A percentile compares a stretch with the other conserved stretches of the same genome.
Conservation (phyloP, 306 rosid genomes). For the Lathyrus tuberosus region DNA sequence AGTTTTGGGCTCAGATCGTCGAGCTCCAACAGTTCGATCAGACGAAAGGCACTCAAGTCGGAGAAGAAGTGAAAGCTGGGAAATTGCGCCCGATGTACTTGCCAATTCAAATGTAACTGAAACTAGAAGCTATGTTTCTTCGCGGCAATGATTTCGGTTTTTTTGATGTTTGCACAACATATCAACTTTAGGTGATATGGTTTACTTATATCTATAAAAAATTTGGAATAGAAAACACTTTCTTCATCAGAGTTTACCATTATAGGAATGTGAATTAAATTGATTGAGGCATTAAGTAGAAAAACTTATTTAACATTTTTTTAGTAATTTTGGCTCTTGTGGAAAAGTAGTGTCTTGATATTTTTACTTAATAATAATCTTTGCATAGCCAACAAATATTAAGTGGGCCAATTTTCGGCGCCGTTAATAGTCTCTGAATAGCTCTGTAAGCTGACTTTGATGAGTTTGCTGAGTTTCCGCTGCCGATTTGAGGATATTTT, state of each 20-base stretch:
- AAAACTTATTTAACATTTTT: slow-evolving; percentile 37
- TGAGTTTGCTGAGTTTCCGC: too few relatives aligned
- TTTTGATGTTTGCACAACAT: slow-evolving; percentile 42
- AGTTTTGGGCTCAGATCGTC: slow-evolving; percentile 71
- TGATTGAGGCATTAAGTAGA: slow-evolving; percentile 42
- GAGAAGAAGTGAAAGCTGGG: slow-evolving; percentile 86
- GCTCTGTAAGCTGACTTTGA: too few relatives aligned
- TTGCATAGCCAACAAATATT: too few relatives aligned
- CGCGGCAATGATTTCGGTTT: slow-evolving; percentile 48
- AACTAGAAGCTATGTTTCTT: slow-evolving; percentile 59
- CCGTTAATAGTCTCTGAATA: too few relatives aligned
- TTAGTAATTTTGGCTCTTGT: slow-evolving; percentile 49
- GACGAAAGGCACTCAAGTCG: slow-evolving; percentile 82
- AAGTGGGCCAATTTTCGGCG: too few relatives aligned
- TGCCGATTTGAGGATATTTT: too few relatives aligned
- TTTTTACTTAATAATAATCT: not conserved
- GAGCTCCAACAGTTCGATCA: slow-evolving; percentile 67
- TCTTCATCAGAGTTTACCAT: slow-evolving; percentile 38
- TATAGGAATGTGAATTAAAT: slow-evolving; percentile 47
- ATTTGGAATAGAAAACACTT: slow-evolving; percentile 34
- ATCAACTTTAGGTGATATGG: slow-evolving; percentile 41
- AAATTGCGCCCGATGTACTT: slow-evolving; percentile 64
- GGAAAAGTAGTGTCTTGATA: slow-evolving; percentile 46
- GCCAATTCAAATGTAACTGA: slow-evolving; percentile 64
- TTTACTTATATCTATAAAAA: slow-evolving; percentile 43